phyloP scores from a whole-genome alignment of 768 basidiomycete genomes.

The Hortiboletus flavorubellus region DNA sequence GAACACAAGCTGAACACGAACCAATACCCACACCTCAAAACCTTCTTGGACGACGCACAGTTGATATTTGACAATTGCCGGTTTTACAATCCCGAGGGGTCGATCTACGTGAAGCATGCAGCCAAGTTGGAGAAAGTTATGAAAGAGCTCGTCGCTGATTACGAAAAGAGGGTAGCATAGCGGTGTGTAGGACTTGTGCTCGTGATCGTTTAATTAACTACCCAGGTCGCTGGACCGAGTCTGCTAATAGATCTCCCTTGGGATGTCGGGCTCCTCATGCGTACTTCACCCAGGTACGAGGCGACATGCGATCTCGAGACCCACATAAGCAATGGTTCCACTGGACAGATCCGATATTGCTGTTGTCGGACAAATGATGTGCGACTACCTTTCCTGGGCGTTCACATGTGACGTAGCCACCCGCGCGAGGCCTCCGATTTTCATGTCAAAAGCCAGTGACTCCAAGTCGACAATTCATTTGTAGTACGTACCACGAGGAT shows the following conservation, averaged over 20 bases:
- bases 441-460: too few species aligned
- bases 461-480: too few species aligned
- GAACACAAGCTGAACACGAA: constrained; percentile 86
- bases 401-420: too few species aligned
- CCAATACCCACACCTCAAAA: constrained; percentile 70
- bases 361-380: too few species aligned
- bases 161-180: constrained; percentile 19
- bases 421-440: too few species aligned
- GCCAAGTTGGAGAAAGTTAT: constrained; percentile 79
- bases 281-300: too few species aligned
- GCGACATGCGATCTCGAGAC: too few species aligned
- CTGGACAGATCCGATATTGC: too few species aligned
- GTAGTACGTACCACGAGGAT: too few species aligned
- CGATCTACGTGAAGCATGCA: constrained; percentile 82
- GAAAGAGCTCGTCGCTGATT: constrained; percentile 45
- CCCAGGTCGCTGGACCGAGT: neutral
- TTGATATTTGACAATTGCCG: constrained; percentile 90
- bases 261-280: neutral
- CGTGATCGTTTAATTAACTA: neutral
- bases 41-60: constrained; percentile 75
- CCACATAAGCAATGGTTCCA: too few species aligned
- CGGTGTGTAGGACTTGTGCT: neutral
- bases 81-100: constrained; percentile 78
- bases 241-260: neutral
- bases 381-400: too few species aligned